Percentiles rank a stretch among this genome's conserved stretches.
phyloP scores from a whole-genome alignment of 257 asterid species.

The Ballota nigra region DNA sequence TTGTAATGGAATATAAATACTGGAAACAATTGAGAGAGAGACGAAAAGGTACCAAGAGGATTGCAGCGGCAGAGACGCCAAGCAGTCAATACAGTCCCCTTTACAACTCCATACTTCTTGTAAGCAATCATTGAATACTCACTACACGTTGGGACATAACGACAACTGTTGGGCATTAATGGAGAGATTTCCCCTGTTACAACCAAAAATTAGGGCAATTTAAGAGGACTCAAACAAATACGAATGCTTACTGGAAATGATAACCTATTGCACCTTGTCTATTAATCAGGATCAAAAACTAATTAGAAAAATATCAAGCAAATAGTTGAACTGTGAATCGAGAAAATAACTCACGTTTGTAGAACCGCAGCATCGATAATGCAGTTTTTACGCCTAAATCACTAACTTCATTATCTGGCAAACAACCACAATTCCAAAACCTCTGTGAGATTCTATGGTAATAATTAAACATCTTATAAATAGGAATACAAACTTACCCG shows the following conservation, averaged over 20 bases:
- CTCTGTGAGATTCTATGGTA: background rate
- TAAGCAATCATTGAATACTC: conserved; percentile 97
- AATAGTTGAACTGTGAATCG: background rate
- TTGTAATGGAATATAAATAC: background rate
- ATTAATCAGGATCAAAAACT: background rate
- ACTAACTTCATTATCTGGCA: conserved; percentile 59
- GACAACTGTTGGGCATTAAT: conserved; percentile 77
- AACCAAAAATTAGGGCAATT: conserved; percentile 15
- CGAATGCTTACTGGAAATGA: background rate
- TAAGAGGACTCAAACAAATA: background rate
- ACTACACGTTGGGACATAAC: conserved; percentile 86
- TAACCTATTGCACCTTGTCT: background rate
- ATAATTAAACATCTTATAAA: background rate
- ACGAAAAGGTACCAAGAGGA: conserved; percentile 58
- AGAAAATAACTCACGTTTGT: conserved; percentile 57
- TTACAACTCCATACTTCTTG: conserved; percentile 78
- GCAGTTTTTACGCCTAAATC: conserved; percentile 77
- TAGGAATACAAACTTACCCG: conserved; percentile 27
- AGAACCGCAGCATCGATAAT: conserved; percentile 65
- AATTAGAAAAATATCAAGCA: background rate
- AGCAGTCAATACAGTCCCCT: conserved; percentile 73
- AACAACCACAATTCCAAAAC: background rate
- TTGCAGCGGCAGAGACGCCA: conserved; percentile 97
- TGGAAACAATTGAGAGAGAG: background rate
- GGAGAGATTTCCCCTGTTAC: conserved; percentile 89